These are phyloP conservation scores for Melocanna baccifera DNA, from an alignment of 176 grass and related monocot genomes.

Conservation along the genomic window DNA sequence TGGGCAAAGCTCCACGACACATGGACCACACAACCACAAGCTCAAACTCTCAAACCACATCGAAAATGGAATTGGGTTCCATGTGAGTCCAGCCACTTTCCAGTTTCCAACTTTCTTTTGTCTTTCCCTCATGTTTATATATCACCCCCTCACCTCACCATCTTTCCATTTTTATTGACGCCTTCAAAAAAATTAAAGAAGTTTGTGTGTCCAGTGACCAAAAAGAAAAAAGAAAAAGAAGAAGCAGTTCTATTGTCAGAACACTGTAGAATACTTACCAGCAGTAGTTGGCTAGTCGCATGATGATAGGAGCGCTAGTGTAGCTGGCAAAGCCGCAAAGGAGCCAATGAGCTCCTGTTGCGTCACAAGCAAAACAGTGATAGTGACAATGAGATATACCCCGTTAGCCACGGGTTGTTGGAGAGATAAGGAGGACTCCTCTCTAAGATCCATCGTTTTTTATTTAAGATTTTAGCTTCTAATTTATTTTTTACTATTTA, in stretches of 20 bases:
- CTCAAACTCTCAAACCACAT: background rate
- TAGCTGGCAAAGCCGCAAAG: no score
- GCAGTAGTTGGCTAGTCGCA: background rate
- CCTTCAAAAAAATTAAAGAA: background rate
- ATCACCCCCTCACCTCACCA: background rate
- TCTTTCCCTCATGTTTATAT: background rate
- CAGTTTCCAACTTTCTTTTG: slow-evolving; percentile 8
- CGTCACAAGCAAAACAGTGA: background rate
- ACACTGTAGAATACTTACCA: background rate
- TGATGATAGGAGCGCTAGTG: background rate
- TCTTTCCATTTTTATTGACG: background rate
- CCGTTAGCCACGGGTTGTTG: background rate
- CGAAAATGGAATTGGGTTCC: background rate
- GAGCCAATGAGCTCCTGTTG: background rate
- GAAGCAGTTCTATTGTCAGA: background rate
- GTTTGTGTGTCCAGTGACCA: background rate
- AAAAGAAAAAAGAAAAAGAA: background rate
- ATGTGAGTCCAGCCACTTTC: slow-evolving; percentile 21
- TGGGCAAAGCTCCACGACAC: background rate
- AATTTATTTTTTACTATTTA: no score
- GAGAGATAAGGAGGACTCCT: no score
- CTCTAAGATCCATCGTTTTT: no score
- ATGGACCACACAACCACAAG: background rate
- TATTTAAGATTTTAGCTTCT: no score
- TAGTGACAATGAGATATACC: background rate